Evolutionary conservation across 1,139 yeast species (phyloP).

Genomic region (Candida albicans): DNA sequence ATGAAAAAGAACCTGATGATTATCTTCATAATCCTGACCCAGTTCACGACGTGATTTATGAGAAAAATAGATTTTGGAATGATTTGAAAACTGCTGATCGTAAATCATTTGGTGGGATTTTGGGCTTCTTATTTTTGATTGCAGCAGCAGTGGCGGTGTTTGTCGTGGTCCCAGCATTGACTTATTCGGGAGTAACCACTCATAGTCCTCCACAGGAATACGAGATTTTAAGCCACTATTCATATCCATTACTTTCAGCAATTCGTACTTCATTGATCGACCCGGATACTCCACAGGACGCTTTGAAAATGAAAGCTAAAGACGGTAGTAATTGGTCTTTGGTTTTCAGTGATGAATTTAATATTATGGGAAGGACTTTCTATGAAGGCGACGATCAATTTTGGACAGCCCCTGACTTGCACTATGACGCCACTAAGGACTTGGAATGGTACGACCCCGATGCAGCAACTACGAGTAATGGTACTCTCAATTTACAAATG

Average conservation of each 20-base stretch:
- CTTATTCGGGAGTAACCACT: constrained; percentile 64
- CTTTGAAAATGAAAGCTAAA: constrained; percentile 42
- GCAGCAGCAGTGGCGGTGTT: constrained; percentile 62
- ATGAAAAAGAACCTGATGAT: constrained; percentile 91
- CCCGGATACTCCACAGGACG: constrained; percentile 72
- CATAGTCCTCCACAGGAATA: constrained; percentile 31
- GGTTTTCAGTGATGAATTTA: constrained; percentile 83
- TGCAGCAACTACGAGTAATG: constrained; percentile 68
- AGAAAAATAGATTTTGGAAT: constrained; percentile 57
- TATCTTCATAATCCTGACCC: constrained; percentile 94
- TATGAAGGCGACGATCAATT: constrained; percentile 84
- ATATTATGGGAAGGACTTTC: constrained; percentile 78
- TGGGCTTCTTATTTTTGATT: constrained; percentile 58
- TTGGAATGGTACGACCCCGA: constrained; percentile 90
- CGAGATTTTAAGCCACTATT: constrained; percentile 55
- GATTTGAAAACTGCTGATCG: constrained; percentile 64
- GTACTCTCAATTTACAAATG: constrained; percentile 61
- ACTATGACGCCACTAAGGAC: constrained; percentile 80
- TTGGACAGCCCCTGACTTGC: constrained; percentile 73
- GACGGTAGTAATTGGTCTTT: constrained; percentile 65
- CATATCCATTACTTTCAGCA: constrained; percentile 60
- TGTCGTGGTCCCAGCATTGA: constrained; percentile 70
- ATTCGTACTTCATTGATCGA: constrained; percentile 66
- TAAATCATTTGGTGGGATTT: constrained; percentile 56
- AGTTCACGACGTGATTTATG: constrained; percentile 78